Conservation (phyloP, 495 filamentous ascomycete species). For the Aspergillus indologenus region DNA sequence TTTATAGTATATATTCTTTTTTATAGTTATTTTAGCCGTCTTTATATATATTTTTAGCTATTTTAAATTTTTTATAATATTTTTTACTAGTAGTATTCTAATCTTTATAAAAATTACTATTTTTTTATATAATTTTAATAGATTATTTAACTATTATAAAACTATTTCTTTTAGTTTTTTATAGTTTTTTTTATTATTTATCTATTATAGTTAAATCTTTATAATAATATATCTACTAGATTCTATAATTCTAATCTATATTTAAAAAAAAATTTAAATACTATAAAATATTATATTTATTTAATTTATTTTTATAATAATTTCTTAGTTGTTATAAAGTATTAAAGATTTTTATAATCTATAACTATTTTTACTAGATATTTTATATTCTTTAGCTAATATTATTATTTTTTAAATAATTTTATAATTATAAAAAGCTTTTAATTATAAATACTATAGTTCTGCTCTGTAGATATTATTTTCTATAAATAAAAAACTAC, state of each 20-base stretch:
- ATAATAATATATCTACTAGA: slow-evolving; percentile 1
- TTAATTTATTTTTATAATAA: neutral
- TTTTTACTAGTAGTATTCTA: neutral
- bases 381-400: neutral
- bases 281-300: slow-evolving; percentile 1
- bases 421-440: slow-evolving; percentile 4
- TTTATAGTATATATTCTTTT: slow-evolving; percentile 1
- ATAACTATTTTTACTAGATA: neutral
- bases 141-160: slow-evolving; percentile 1
- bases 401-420: neutral
- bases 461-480: neutral
- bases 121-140: neutral
- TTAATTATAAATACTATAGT: slow-evolving; percentile 4
- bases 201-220: neutral
- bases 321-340: neutral
- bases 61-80: neutral
- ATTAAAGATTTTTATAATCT: slow-evolving; percentile 4
- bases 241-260: neutral
- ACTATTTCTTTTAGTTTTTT: neutral
- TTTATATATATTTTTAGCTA: neutral
- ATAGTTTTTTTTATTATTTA: neutral
- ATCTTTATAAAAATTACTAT: neutral
- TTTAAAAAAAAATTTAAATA: neutral
- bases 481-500: slow-evolving; percentile 1
- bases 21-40: neutral